Evolutionary conservation across 2,329 filamentous ascomycete genomes (phyloP).

Genomic region (Tolypocladium album): DNA sequence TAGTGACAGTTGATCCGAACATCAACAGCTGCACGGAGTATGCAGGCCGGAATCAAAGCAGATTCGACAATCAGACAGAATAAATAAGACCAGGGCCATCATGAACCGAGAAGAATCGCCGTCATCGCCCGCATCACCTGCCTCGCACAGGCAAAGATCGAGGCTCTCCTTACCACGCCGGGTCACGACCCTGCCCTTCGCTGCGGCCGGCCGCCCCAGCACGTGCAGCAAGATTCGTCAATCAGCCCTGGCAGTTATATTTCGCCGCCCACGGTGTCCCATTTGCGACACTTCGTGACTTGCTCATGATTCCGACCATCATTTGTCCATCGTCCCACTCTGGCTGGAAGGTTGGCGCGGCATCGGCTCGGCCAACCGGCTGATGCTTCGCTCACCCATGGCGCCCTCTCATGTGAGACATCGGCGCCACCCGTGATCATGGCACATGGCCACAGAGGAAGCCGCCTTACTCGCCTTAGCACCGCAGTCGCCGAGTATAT

Average conservation of each 20-base stretch:
- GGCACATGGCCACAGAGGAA: constrained; percentile 5
- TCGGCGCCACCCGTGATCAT: constrained; percentile 7
- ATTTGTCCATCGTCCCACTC: not conserved
- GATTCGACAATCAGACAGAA: not conserved
- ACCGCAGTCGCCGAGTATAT: not conserved
- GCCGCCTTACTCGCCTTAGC: not conserved
- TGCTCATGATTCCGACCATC: not conserved
- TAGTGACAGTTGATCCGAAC: too few species aligned
- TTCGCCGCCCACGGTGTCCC: not conserved
- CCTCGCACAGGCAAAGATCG: not conserved
- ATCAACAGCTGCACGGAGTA: not conserved
- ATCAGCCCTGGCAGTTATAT: not conserved
- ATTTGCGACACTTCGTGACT: not conserved
- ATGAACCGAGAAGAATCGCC: not conserved
- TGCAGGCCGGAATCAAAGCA: not conserved
- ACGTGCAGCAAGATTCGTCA: not conserved
- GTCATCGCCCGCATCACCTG: not conserved
- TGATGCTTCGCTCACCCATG: not conserved
- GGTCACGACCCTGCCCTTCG: not conserved
- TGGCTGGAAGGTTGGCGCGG: not conserved
- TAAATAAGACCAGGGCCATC: not conserved
- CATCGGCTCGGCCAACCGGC: not conserved
- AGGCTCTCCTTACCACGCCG: not conserved
- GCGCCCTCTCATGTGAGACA: constrained; percentile 5
- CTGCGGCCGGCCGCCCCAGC: not conserved